Percentiles rank a stretch among this genome's conserved stretches.
phyloP scores from a whole-genome alignment of 2,329 filamentous ascomycete species.

The Peltaster fructicola region DNA sequence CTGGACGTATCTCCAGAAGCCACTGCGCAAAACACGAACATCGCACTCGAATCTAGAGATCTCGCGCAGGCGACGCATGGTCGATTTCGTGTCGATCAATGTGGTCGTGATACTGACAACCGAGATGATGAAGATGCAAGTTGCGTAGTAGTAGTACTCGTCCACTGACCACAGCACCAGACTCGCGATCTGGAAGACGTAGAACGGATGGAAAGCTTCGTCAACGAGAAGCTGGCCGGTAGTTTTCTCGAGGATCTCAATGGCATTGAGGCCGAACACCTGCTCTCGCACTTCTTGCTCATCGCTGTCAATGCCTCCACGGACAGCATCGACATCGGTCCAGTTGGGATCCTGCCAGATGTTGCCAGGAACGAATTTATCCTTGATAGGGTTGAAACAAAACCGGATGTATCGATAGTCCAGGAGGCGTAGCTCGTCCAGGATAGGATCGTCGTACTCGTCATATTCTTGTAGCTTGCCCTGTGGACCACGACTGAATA shows the following conservation, averaged over 20 bases:
- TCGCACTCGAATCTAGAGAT: conserved; percentile 93
- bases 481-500: conserved; percentile 53
- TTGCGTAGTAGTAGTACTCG: conserved; percentile 93
- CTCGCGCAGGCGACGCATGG: conserved; percentile 76
- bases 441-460: conserved; percentile 56
- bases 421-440: conserved; percentile 57
- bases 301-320: conserved; percentile 69
- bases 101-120: conserved; percentile 81
- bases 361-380: conserved; percentile 71
- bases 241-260: conserved; percentile 85
- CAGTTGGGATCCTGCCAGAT: conserved; percentile 91
- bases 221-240: conserved; percentile 69
- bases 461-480: conserved; percentile 47
- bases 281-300: conserved; percentile 67
- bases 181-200: conserved; percentile 94
- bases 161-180: conserved; percentile 88
- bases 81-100: conserved; percentile 76
- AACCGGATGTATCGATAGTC: conserved; percentile 93
- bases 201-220: conserved; percentile 95
- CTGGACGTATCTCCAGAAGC: conserved; percentile 82
- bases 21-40: conserved; percentile 78
- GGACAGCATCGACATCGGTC: conserved; percentile 58
- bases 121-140: conserved; percentile 89
- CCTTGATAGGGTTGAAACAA: conserved; percentile 73
- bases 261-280: conserved; percentile 78